Conservation (phyloP, 257 asterid genomes). For the Jacaranda mimosifolia region DNA sequence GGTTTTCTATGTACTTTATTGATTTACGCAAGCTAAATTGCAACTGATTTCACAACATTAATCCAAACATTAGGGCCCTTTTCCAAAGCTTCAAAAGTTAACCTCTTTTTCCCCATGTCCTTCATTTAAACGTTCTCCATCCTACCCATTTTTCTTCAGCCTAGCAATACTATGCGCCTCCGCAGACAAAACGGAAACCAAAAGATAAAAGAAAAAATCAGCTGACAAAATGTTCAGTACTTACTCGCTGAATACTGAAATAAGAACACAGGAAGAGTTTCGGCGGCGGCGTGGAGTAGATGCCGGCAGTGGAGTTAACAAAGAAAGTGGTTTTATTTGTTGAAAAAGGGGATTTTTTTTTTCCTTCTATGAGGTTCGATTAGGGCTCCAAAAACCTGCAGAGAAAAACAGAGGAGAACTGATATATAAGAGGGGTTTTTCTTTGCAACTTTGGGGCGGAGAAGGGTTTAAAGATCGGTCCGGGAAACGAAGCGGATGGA, state of each 20-base stretch:
- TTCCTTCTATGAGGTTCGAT: neutral
- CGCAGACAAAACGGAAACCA: neutral
- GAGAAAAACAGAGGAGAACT: neutral
- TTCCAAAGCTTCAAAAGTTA: neutral
- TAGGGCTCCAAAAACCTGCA: neutral
- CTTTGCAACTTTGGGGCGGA: neutral
- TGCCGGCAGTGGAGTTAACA: neutral
- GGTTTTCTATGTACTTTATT: neutral
- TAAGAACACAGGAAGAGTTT: neutral
- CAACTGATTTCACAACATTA: neutral
- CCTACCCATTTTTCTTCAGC: too few species aligned
- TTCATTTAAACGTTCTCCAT: neutral
- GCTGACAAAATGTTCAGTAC: neutral
- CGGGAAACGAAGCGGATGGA: neutral
- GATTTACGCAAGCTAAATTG: neutral
- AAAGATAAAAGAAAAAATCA: neutral
- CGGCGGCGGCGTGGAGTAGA: constrained; percentile 8
- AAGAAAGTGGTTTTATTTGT: neutral
- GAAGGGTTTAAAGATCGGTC: neutral
- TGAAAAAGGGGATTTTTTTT: neutral
- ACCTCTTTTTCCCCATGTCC: neutral
- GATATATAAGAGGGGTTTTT: neutral
- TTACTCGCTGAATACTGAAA: constrained; percentile 18
- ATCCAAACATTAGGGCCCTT: neutral
- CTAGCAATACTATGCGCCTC: too few species aligned